Evolutionary conservation across 31 red algal species (phyloP), one percentile per base, ranked within the genome.

Genomic region (Bonnemaisonia californica): DNA sequence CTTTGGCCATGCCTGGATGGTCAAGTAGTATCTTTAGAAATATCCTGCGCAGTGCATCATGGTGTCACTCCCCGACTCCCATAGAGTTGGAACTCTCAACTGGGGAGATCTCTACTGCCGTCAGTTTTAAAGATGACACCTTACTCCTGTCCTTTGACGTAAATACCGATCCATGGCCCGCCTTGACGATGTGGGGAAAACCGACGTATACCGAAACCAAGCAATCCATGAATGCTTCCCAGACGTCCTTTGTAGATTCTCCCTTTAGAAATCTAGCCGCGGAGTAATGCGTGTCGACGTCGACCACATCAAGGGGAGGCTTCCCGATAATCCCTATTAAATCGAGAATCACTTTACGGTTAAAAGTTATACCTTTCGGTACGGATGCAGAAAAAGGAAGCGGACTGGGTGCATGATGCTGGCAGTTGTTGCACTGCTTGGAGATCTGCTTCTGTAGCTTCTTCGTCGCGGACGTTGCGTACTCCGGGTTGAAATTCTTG

Each of bases 61-160:
- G 77, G 73, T 93, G 84, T 19, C 72, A 19, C 23, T 93, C 84
- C 2, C 91, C 91, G 19, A 56, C 22, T 3, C 76, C 81, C 33
- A 93, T 68, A n/a, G 71, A 82, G 30, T 83, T 82, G 27, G 82
- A 60, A n/a, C 77, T 78, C 59, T 93, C 77, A 27, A 93, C 41
- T 2, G 66, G 67, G 3, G 61, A 79, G 3, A 77, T 26, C 12
- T 74, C 57, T 0, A 84, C 27, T 3, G 13, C n/a, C 4, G 78
- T 91, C 22, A 35, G 48, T 24, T 67, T 30, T 4, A 51, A 19
- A 13, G 23, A 2, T 2, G 26, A 81, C 0, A 31, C 41, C 65
- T 16, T 69, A 28, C 61, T 69, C 22, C 39, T 75, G 1, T 24
- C 0, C 1, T 39, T 38, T 26, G 81, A 84, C 23, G 48, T 73